phyloP scores from a whole-genome alignment of 2,329 filamentous ascomycete species.

The Lasiodiplodia theobromae region DNA sequence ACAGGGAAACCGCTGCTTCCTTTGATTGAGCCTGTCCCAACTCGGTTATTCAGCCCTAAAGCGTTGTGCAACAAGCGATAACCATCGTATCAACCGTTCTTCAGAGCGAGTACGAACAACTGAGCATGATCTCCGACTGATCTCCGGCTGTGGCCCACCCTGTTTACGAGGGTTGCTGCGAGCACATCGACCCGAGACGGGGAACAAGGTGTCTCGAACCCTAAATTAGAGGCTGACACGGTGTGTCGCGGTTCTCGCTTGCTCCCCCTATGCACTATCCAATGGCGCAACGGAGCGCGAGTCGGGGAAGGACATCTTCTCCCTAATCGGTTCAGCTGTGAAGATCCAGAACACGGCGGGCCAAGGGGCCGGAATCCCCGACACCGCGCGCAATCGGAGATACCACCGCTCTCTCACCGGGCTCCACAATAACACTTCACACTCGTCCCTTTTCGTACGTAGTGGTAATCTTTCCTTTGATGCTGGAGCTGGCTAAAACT shows the following conservation, averaged over 20 bases:
- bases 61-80: not conserved
- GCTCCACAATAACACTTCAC: not conserved
- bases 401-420: not conserved
- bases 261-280: not conserved
- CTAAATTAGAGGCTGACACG: not conserved
- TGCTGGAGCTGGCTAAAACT: too few species aligned
- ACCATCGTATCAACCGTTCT: not conserved
- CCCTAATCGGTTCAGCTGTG: not conserved
- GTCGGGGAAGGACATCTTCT: not conserved
- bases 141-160: not conserved
- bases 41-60: not conserved
- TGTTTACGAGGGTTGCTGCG: not conserved
- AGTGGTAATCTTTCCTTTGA: too few species aligned
- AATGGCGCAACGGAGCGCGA: not conserved
- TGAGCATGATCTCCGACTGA: not conserved
- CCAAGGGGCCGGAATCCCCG: not conserved
- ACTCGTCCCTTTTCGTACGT: too few species aligned
- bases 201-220: not conserved
- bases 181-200: not conserved
- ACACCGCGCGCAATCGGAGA: not conserved
- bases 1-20: too few species aligned
- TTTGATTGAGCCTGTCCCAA: too few species aligned
- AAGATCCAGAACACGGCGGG: not conserved
- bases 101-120: not conserved
- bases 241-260: not conserved